These are phyloP conservation scores for Ambrosia hybrid DNA, from an alignment of 140 eudicot species.

Conservation along the genomic window DNA sequence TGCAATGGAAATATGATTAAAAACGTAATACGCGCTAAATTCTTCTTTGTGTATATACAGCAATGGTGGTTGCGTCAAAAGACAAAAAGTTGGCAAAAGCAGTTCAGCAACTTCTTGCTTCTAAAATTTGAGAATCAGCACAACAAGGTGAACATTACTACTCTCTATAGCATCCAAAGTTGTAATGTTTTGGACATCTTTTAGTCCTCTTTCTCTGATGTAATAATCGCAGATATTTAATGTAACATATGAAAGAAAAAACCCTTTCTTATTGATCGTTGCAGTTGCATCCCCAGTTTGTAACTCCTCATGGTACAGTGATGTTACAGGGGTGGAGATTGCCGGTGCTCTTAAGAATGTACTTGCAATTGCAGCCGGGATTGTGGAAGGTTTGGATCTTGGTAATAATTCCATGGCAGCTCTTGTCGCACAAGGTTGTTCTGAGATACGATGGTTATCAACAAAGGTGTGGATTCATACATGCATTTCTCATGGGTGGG, in stretches of 20 bases:
- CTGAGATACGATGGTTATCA: constrained; percentile 96
- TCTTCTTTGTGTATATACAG: constrained; percentile 39
- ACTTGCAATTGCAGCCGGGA: constrained; percentile 97
- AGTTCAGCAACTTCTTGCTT: constrained; percentile 96
- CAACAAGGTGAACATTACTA: constrained; percentile 58
- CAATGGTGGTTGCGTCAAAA: constrained; percentile 97
- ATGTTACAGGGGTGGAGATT: constrained; percentile 99
- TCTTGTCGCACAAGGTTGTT: constrained; percentile 95
- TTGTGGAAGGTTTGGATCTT: constrained; percentile 91
- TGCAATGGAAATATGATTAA: background rate
- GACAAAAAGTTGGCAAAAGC: constrained; percentile 83
- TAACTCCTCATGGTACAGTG: constrained; percentile 63
- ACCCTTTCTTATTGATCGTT: constrained; percentile 6
- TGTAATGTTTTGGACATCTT: background rate
- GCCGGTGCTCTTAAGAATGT: constrained; percentile 98
- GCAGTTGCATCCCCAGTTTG: too few species aligned
- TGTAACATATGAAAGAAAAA: constrained; percentile 13
- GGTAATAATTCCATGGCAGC: constrained; percentile 99
- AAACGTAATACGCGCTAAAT: background rate
- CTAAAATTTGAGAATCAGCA: constrained; percentile 80
- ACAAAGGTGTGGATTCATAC: constrained; percentile 57
- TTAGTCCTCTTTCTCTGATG: constrained; percentile 1
- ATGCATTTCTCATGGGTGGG: background rate
- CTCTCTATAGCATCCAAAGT: background rate
- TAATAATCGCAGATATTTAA: background rate